These are phyloP conservation scores for Talaromyces sp. DNA, from an alignment of 2,329 filamentous ascomycete genomes.

Conservation along the genomic window DNA sequence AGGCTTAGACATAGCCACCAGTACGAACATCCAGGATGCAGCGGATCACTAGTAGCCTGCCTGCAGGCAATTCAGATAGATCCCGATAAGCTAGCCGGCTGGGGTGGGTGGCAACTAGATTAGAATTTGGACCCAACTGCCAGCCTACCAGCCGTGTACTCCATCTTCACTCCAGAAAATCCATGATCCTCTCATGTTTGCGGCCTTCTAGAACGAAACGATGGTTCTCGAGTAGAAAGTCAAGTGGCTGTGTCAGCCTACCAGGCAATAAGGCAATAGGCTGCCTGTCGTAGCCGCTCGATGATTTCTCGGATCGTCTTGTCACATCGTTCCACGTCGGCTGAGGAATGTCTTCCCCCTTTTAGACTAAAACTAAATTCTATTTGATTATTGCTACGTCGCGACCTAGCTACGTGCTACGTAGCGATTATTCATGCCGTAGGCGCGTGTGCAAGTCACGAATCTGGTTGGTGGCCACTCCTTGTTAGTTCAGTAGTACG, in stretches of 20 bases:
- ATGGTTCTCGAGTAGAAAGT: neutral
- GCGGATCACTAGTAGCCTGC: neutral
- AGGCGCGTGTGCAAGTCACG: slow-evolving; percentile 6
- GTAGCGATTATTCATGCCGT: neutral
- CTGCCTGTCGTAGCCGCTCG: neutral
- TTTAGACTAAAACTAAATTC: slow-evolving; percentile 8
- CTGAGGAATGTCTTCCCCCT: slow-evolving; percentile 13
- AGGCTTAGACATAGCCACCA: neutral
- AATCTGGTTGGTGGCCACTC: slow-evolving; percentile 6
- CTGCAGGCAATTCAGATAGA: slow-evolving; percentile 5
- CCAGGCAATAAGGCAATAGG: slow-evolving; percentile 1
- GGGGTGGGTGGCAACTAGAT: slow-evolving; percentile 14
- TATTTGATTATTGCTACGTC: slow-evolving; percentile 6
- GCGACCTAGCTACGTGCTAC: neutral
- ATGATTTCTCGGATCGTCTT: slow-evolving; percentile 13
- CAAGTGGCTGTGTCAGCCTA: slow-evolving; percentile 6
- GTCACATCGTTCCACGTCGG: slow-evolving; percentile 20
- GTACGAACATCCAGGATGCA: neutral
- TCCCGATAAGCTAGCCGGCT: slow-evolving; percentile 11
- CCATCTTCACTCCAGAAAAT: neutral
- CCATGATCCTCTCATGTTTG: neutral
- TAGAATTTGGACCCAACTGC: slow-evolving; percentile 15
- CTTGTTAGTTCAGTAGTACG: slow-evolving; percentile 6
- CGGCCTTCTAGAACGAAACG: neutral
- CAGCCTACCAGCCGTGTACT: neutral